Evolutionary conservation across 2,329 filamentous ascomycete genomes (phyloP), one percentile per base, ranked within the genome.

Genomic region (Furcasterigmium furcatum): DNA sequence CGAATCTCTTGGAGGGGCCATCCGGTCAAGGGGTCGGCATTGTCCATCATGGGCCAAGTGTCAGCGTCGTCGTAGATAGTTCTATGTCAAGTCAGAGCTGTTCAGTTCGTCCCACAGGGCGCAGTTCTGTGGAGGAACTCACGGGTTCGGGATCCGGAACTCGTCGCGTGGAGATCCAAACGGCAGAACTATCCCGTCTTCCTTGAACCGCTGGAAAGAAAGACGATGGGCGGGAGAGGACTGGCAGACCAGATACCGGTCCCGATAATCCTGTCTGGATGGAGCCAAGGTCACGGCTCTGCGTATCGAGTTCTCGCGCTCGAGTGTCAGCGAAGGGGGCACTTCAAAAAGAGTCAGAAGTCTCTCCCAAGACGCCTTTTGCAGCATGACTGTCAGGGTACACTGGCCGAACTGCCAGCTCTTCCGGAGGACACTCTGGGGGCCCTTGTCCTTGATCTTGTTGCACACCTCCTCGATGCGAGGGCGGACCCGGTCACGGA

Each of bases 1-100:
- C 42, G 10, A 30, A 67, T 51, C 1, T 71, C 63, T 3, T 47
- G 4, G 3, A 54, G 18, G 2, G 40, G 4, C 70, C 69, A 74
- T 4, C 68, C 66, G n/a, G 21, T 21, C 8, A 22, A 6, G 9
- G 49, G 52, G 30, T 52, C 43, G 6, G 46, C 41, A 18, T 18
- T 41, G 12, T 51, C 44, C 21, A 41, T 36, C 34, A 55, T 48
- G 8, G 38, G 46, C 51, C 48, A 52, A 19, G 35, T 8, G 32
- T 16, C 2, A 1, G 13, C 9, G 24, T 19, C 24, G 13, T 24
- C 25, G 24, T 50, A 49, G 6, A 50, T n/a, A n/a, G 47, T 52
- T 27, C 49, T 50, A 24, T n/a, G n/a, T n/a, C n/a, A n/a, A n/a
- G 5, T 2, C 13, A 6, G n/a, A 36, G 13, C n/a, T n/a, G n/a